Base-by-base conservation (phyloP, 1,139 yeast genomes). In the Taphrina sp. region DNA sequence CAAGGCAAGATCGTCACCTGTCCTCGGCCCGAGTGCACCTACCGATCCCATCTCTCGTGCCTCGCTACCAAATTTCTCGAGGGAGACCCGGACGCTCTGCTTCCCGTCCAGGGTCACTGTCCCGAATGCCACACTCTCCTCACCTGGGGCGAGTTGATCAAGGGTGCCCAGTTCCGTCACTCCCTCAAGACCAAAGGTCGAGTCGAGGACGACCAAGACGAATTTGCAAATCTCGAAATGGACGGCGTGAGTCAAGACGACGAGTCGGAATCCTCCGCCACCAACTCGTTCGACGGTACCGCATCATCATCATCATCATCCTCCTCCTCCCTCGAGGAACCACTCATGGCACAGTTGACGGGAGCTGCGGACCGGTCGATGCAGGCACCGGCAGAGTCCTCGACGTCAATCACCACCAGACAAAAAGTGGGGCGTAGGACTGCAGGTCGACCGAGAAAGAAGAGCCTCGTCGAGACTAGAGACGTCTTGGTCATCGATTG, bases 101-200 rank as follows among this genome's bases (percentile, higher is more conserved):
- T 53, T 3, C 57, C 57, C 7, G 20, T 19, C 10, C 45, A 31
- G 8, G 57, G 57, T 2, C 12, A 22, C 3, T 53, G 57, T 37
- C 57, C 57, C 7, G 23, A 26, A 3, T 53, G 57, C 28, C 17
- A 31, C 3, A 7, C 24, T 2, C 7, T 10, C n/a, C 45, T 42
- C 26, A n/a, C 4, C 4, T 53, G 57, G 57, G 38, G 44, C 5
- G n/a, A 26, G 5, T 39, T 53, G 14, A 37, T 53, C 29, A 39
- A 42, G 29, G 57, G 52, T 5, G 44, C 47, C 5, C 43, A 42
- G 20, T 42, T 43, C 20, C 56, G 56, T 24, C 39, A 29, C 47
- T 31, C 31, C 19, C 29, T 43, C 28, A 17, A n/a, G 28, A 43
- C 47, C 8, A 33, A 17, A 31, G 47, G 47, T 14, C 29, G 24